Evolutionary conservation across 2,329 filamentous ascomycete species (phyloP), one percentile per base, ranked within the genome.

Genomic region (Aspergillus pseudotamarii): DNA sequence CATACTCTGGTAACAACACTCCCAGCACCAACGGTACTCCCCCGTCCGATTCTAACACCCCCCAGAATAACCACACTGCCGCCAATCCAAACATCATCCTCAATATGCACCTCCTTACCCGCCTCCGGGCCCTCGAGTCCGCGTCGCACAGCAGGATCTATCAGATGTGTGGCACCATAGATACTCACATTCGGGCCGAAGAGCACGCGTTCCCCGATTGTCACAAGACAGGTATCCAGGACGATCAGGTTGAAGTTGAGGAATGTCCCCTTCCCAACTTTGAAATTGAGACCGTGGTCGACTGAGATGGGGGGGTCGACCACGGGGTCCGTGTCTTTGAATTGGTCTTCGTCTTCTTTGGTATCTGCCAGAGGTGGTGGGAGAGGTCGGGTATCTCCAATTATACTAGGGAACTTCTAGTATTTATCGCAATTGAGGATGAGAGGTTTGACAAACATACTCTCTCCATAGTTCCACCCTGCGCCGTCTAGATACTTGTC

Each of bases 231-330:
- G 36, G 81, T 85, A 67, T 87, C 84, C 11, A 86, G 72, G 32
- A 87, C 82, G 0, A 81, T 68, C 30, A 86, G 81, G 69, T 89
- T 91, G 73, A 89, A 89, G n/a, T 83, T 79, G 8, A 73, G 58
- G 34, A 72, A 72, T 6, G 64, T 68, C 8, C 67, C 68, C 48
- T 85, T 79, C 9, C 88, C 88, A 0, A 90, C 79, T 6, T 78
- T 81, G 66, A 90, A 84, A 69, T 91, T 91, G 72, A 85, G 86
- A 1, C 88, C 89, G 63, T 91, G 90, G 72, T 91, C 88, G 38
- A 89, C 81, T 45, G 80, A 81, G 61, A 91, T 79, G 0, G 88
- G 87, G 0, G 88, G 84, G 68, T 91, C 88, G 41, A 90, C 83
- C 65, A 84, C 84, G 28, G 78, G 80, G 0, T 84, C 84, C 5